Evolutionary conservation across 2,329 filamentous ascomycete genomes (phyloP).

Genomic region (Sporothrix curviconia): DNA sequence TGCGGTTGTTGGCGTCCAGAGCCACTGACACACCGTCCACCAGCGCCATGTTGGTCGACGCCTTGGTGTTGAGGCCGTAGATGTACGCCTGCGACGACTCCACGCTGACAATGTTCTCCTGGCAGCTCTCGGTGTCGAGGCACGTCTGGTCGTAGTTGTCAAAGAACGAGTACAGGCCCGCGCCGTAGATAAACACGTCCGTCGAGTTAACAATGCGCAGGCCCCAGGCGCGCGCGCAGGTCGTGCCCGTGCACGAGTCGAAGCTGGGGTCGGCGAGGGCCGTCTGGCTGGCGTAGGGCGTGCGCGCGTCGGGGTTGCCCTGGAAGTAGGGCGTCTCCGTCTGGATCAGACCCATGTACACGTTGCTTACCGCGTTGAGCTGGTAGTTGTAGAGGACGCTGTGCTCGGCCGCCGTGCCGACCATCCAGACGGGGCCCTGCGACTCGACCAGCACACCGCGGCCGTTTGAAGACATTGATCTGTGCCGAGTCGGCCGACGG

Average conservation of each 20-base stretch:
- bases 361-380: conserved; percentile 65
- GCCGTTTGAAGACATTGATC: conserved; percentile 81
- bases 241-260: conserved; percentile 41
- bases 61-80: conserved; percentile 68
- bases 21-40: conserved; percentile 49
- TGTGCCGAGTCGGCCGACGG: conserved; percentile 59
- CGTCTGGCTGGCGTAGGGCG: conserved; percentile 55
- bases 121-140: conserved; percentile 61
- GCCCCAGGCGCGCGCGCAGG: conserved; percentile 70
- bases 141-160: conserved; percentile 73
- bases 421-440: conserved; percentile 69
- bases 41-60: conserved; percentile 65
- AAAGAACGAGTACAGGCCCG: conserved; percentile 75
- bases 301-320: conserved; percentile 66
- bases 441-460: conserved; percentile 77
- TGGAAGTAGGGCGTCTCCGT: conserved; percentile 88
- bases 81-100: conserved; percentile 54
- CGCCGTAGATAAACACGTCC: conserved; percentile 64
- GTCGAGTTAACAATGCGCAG: conserved; percentile 62
- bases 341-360: conserved; percentile 80
- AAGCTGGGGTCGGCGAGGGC: conserved; percentile 65
- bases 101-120: conserved; percentile 69
- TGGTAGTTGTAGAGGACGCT: conserved; percentile 77
- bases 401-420: conserved; percentile 66
- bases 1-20: conserved; percentile 55